phyloP scores from a whole-genome alignment of 176 grass and related monocot species.

The Zoysia japonica region DNA sequence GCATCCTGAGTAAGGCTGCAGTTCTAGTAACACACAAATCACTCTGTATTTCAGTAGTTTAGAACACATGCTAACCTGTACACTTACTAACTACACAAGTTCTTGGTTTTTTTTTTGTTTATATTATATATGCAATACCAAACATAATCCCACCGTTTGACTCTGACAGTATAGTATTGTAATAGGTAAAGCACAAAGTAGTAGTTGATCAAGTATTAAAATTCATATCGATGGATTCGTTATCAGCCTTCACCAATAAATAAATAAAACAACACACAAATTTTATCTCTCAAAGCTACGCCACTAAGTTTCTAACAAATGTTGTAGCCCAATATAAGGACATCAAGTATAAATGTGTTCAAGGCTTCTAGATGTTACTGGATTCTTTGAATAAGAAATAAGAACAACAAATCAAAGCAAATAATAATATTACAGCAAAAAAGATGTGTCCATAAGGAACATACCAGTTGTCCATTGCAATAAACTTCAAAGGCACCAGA shows the following conservation, averaged over 20 bases:
- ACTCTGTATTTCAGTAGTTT: neutral
- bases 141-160: too few species aligned
- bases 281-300: neutral
- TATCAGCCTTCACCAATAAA: too few species aligned
- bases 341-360: neutral
- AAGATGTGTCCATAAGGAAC: conserved; percentile 33
- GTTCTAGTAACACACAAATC: neutral
- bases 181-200: too few species aligned
- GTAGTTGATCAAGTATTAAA: too few species aligned
- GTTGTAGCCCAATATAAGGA: too few species aligned
- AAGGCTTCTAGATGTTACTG: neutral
- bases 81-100: neutral
- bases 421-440: neutral
- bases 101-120: neutral
- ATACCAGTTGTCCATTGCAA: conserved; percentile 94
- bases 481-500: conserved; percentile 97
- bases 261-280: neutral
- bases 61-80: neutral
- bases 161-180: too few species aligned
- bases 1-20: neutral
- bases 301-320: too few species aligned
- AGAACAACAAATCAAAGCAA: too few species aligned
- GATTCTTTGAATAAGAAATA: too few species aligned
- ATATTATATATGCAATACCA: too few species aligned
- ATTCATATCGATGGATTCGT: too few species aligned